Percentiles rank a stretch among this genome's conserved stretches.
Evolutionary conservation across 2,329 filamentous ascomycete species (phyloP).

Genomic region (Purpureocillium takamizusanense): DNA sequence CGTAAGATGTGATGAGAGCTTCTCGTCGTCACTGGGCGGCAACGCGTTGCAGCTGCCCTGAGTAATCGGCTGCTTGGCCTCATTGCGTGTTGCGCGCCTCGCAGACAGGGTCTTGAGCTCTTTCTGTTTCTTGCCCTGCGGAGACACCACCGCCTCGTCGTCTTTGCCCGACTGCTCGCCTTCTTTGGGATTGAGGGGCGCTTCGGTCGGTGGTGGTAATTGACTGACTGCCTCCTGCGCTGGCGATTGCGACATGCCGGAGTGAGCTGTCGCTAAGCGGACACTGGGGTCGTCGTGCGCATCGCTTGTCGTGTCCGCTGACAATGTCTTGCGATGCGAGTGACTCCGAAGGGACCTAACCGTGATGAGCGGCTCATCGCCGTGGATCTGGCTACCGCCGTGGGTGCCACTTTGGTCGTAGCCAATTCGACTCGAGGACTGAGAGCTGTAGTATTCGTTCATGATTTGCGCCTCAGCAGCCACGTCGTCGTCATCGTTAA

Average conservation of each 20-base stretch:
- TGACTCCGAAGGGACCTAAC: slow-evolving; percentile 21
- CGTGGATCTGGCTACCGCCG: slow-evolving; percentile 6
- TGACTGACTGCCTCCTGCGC: slow-evolving; percentile 5
- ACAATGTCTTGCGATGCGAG: slow-evolving; percentile 13
- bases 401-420: slow-evolving; percentile 1
- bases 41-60: too few relatives aligned
- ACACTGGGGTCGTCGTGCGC: slow-evolving; percentile 18
- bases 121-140: too few relatives aligned
- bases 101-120: too few relatives aligned
- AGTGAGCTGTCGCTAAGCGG: slow-evolving; percentile 13
- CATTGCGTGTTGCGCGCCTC: too few relatives aligned
- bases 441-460: slow-evolving; percentile 8
- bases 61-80: too few relatives aligned
- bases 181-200: slow-evolving; percentile 13
- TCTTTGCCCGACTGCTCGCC: slow-evolving; percentile 1
- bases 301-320: slow-evolving; percentile 12
- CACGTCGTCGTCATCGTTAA: not conserved
- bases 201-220: slow-evolving; percentile 5
- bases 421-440: not conserved
- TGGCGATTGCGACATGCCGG: slow-evolving; percentile 12
- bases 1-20: too few relatives aligned
- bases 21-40: too few relatives aligned
- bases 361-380: slow-evolving; percentile 12
- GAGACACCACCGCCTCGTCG: too few relatives aligned
- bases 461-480: slow-evolving; percentile 14